phyloP scores from a whole-genome alignment of 352 stramenopile species.

The Phytophthora sp. region DNA sequence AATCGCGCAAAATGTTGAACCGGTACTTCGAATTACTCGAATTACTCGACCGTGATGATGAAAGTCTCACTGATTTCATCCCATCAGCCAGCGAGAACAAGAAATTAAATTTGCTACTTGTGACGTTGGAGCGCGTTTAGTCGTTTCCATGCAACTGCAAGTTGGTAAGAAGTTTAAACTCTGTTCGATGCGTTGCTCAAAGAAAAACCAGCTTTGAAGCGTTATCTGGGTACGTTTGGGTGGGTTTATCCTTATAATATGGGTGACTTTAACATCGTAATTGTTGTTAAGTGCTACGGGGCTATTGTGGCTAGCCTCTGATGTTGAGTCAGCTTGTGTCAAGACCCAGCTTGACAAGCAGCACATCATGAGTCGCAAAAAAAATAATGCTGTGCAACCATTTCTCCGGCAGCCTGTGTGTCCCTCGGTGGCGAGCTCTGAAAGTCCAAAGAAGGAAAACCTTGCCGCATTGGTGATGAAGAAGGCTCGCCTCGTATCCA shows the following conservation, averaged over 20 bases:
- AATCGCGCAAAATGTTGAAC: conserved; percentile 13
- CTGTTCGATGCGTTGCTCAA: conserved; percentile 6
- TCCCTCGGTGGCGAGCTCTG: not conserved
- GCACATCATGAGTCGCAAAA: conserved; percentile 6
- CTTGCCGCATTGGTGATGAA: conserved; percentile 3
- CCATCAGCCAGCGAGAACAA: conserved; percentile 5
- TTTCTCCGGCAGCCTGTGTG: not conserved
- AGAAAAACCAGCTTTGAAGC: conserved; percentile 5
- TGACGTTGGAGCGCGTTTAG: not conserved
- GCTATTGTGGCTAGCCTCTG: conserved; percentile 1
- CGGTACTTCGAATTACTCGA: conserved; percentile 9
- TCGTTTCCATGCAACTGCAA: conserved; percentile 6
- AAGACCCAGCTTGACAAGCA: conserved; percentile 8
- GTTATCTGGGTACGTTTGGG: too few relatives aligned
- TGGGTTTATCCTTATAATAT: too few relatives aligned
- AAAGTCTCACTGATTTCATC: conserved; percentile 15
- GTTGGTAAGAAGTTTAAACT: not conserved
- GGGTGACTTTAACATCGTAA: too few relatives aligned
- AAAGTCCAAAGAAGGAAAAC: not conserved
- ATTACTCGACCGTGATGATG: conserved; percentile 15
- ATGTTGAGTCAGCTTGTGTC: conserved; percentile 10
- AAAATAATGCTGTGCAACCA: conserved; percentile 6
- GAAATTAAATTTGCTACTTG: not conserved
- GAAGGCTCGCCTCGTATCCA: not conserved
- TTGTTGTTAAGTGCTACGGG: conserved; percentile 3